Percentiles rank a stretch among this genome's conserved stretches.
phyloP scores from a whole-genome alignment of 768 basidiomycete genomes.

The Lactarius evosmus region DNA sequence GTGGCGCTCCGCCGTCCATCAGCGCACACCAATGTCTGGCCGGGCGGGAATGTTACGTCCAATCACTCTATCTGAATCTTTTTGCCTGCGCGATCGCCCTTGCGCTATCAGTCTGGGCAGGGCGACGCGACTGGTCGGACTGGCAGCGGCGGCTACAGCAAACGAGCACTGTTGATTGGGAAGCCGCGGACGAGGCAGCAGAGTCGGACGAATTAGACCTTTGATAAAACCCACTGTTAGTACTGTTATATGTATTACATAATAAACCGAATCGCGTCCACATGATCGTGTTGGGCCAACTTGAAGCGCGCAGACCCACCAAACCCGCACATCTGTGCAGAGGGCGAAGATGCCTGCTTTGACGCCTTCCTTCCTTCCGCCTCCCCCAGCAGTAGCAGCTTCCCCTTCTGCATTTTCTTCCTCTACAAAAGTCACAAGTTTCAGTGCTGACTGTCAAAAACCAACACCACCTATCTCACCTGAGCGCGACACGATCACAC shows the following conservation, averaged over 20 bases:
- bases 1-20: slow-evolving; percentile 18
- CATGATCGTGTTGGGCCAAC: too few relatives aligned
- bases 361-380: slow-evolving; percentile 17
- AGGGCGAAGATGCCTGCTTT: slow-evolving; percentile 15
- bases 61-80: slow-evolving; percentile 28
- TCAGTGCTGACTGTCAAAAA: not conserved
- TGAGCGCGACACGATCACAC: not conserved
- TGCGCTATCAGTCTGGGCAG: slow-evolving; percentile 29
- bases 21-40: slow-evolving; percentile 27
- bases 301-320: not conserved
- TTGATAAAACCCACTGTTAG: not conserved
- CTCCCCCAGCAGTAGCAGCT: not conserved
- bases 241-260: not conserved
- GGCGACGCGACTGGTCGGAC: slow-evolving; percentile 28
- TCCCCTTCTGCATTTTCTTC: not conserved
- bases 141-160: slow-evolving; percentile 7
- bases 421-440: slow-evolving; percentile 1
- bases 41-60: slow-evolving; percentile 31
- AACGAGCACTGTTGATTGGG: slow-evolving; percentile 17
- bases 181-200: slow-evolving; percentile 11
- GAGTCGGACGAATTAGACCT: slow-evolving; percentile 11
- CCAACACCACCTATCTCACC: slow-evolving; percentile 12
- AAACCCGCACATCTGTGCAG: not conserved
- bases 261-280: not conserved
- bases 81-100: slow-evolving; percentile 30